phyloP scores from a whole-genome alignment of 257 asterid species.

The Capsicum baccatum region DNA sequence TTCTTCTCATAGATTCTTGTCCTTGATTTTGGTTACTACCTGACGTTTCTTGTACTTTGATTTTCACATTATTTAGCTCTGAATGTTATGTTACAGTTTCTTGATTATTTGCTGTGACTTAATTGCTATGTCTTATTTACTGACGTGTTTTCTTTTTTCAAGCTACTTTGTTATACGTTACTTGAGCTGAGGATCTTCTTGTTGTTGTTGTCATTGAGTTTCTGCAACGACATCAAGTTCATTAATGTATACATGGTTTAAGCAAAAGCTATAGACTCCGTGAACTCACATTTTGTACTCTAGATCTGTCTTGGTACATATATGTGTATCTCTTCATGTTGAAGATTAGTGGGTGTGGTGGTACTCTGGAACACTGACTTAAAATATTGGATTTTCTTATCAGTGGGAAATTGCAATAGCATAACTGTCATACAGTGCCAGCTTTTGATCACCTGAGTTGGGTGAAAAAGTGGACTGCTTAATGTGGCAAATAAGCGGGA shows the following conservation, averaged over 20 bases:
- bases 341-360: neutral
- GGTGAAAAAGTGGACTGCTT: slow-evolving; percentile 6
- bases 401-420: neutral
- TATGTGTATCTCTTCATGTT: neutral
- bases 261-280: neutral
- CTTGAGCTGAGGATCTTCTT: neutral
- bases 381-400: neutral
- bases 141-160: neutral
- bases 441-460: neutral
- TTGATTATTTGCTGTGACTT: too few species aligned
- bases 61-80: neutral
- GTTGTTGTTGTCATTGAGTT: neutral
- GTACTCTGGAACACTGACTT: neutral
- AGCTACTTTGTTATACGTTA: neutral
- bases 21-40: neutral
- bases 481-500: neutral
- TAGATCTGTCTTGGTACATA: neutral
- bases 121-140: neutral
- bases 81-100: neutral
- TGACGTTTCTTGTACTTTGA: neutral
- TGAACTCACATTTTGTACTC: neutral
- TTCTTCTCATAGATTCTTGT: neutral
- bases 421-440: neutral
- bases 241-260: neutral
- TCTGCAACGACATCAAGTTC: neutral